Percentiles rank a stretch among this genome's conserved stretches.
Conservation (phyloP, 805 yeast genomes). For the Ogataea ganodermae region DNA sequence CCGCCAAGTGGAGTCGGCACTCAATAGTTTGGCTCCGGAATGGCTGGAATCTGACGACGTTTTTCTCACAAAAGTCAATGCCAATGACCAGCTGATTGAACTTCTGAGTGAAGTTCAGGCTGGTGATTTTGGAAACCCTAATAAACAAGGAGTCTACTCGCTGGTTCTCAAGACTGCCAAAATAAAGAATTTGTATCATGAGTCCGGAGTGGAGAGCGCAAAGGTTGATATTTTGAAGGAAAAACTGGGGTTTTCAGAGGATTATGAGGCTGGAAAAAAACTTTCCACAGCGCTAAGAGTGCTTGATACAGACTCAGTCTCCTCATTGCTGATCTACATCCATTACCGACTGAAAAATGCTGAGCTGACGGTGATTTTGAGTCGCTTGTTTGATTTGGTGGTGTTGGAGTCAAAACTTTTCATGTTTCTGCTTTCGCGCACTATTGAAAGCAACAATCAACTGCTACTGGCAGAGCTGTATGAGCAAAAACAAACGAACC, state of each 20-base stretch:
- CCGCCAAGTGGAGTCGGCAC: conserved; percentile 15
- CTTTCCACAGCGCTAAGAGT: conserved; percentile 10
- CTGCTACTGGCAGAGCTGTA: conserved; percentile 15
- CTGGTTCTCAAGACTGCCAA: conserved; percentile 18
- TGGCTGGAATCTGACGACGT: conserved; percentile 19
- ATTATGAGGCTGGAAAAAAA: conserved; percentile 10
- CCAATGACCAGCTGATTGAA: conserved; percentile 24
- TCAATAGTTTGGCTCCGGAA: conserved; percentile 13
- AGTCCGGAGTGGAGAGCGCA: conserved; percentile 2
- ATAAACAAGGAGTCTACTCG: conserved; percentile 21
- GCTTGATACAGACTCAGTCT: not conserved
- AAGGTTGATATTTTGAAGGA: conserved; percentile 3
- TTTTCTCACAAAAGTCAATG: conserved; percentile 23
- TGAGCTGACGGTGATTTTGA: conserved; percentile 19
- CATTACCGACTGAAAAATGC: conserved; percentile 17
- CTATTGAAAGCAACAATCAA: conserved; percentile 24
- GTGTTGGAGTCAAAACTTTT: conserved; percentile 20
- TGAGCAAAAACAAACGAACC: conserved; percentile 12
- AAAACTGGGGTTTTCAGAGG: conserved; percentile 2
- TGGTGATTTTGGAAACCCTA: conserved; percentile 21
- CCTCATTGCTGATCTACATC: conserved; percentile 11
- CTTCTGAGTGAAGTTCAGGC: conserved; percentile 26
- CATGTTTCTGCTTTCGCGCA: conserved; percentile 26
- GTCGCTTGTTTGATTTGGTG: conserved; percentile 18
- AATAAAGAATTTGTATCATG: conserved; percentile 12